Evolutionary conservation across 2,329 filamentous ascomycete genomes (phyloP), one percentile per base, ranked within the genome.

Genomic region (Onygenales sp.): DNA sequence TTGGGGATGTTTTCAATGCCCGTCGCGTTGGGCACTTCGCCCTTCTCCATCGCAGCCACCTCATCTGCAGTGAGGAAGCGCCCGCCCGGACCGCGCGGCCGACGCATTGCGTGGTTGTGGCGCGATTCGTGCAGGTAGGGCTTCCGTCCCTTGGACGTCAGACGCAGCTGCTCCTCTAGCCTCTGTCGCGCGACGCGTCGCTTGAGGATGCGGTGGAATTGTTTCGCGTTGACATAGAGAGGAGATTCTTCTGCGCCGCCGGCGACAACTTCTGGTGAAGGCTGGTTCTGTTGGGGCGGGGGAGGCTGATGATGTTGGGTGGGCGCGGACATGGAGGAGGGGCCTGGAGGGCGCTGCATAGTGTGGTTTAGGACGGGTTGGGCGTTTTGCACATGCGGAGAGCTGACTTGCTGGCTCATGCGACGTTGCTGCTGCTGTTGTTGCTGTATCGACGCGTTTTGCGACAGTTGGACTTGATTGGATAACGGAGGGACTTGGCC

Each of bases 21-120:
- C 49, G 67, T 64, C 59, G 66, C 61, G 50, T 72, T 54, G 9
- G 60, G 59, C 21, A 57, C 59, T 62, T 80, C 81, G 47, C 78
- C 79, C 61, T 83, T 82, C 65, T 95, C 91, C 76, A 95, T 90
- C 50, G 87, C 85, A 5, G 90, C 89, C 3, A 96, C 91, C 69
- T 98, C 93, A 54, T 97, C 93, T 1, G 93, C 92, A 0, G 93
- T 98, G 69, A 98, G 75, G 78, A 98, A 98, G 27, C 93, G 85
- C 21, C 93, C 93, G 51, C 93, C 93, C 0, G 93, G 93, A 13
- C 93, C 93, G 67, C 93, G 83, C 32, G 93, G 93, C 63, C 93
- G 79, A 54, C 93, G 84, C 93, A 98, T 98, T 8, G 93, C 93
- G 70, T 98, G 93, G 66, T 97, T 97, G 70, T 98, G 93, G 65